phyloP scores from a whole-genome alignment of 2,329 filamentous ascomycete species.

The Mycocentrospora acerina region DNA sequence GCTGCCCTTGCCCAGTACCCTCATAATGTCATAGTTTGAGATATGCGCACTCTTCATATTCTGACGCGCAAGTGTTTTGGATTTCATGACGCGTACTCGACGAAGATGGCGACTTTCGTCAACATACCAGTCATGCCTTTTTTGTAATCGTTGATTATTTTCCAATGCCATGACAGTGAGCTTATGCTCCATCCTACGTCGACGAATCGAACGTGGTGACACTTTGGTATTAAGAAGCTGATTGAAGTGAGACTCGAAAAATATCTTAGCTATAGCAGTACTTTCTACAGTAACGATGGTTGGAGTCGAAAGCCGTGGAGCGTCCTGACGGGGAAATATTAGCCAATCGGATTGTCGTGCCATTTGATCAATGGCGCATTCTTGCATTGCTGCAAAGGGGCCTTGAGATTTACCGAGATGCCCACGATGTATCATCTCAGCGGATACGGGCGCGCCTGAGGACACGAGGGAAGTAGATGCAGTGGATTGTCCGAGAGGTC shows the following conservation, averaged over 20 bases:
- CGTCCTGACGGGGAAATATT: conserved; percentile 38
- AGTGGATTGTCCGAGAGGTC: conserved; percentile 33
- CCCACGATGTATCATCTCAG: conserved; percentile 25
- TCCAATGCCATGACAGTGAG: conserved; percentile 60
- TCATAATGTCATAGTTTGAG: conserved; percentile 76
- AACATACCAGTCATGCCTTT: conserved; percentile 60
- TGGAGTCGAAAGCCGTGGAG: conserved; percentile 34
- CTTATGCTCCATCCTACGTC: conserved; percentile 62
- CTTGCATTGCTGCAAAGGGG: conserved; percentile 3
- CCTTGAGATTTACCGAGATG: too few species aligned
- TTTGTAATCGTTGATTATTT: conserved; percentile 57
- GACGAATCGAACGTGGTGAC: conserved; percentile 62
- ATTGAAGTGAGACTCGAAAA: conserved; percentile 82
- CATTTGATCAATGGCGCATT: conserved; percentile 16
- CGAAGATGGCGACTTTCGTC: conserved; percentile 76
- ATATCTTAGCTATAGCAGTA: conserved; percentile 79
- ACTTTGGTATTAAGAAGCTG: conserved; percentile 58
- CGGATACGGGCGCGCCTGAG: conserved; percentile 32
- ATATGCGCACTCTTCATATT: conserved; percentile 54
- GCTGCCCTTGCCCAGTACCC: conserved; percentile 86
- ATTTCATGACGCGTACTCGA: conserved; percentile 69
- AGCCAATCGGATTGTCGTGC: conserved; percentile 21
- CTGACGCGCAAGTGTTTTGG: conserved; percentile 55
- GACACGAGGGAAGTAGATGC: conserved; percentile 39
- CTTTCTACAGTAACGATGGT: conserved; percentile 69